Evolutionary conservation across 2,329 filamentous ascomycete genomes (phyloP), one percentile per base, ranked within the genome.

Genomic region (Trichoderma simmonsii): DNA sequence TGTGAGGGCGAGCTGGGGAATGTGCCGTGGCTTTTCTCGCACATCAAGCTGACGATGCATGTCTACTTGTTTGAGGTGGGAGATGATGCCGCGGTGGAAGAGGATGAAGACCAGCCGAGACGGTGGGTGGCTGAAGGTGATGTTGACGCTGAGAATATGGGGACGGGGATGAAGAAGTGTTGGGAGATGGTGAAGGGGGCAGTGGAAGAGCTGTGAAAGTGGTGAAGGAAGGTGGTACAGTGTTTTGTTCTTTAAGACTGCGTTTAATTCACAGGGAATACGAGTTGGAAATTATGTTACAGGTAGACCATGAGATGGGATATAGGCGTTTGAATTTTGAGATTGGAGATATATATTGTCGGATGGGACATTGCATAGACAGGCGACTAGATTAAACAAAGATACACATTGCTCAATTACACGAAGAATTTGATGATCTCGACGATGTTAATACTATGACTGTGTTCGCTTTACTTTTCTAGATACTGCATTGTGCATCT

Each of bases 101-200:
- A 36, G 15, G 62, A 4, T 70, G 74, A 63, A 69, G 32, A 3
- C 69, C 57, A 71, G 24, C 80, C 80, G 32, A 86, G 85, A 82
- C 81, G 81, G 1, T 80, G 81, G 28, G 78, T 77, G 1, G 75
- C 78, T 3, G 80, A 81, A 8, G 80, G 86, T 0, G 80, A 81
- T 8, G 80, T 87, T 1, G 86, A 88, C 2, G 76, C 75, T 1
- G 85, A 86, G 76, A 86, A 86, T 0, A 89, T 89, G 87, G 87
- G 87, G 0, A 88, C 87, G 0, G 87, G 87, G 0, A 89, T 89
- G 87, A 82, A 85, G 48, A 88, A 87, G 75, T 89, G 87, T 76
- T 89, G 87, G 86, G 78, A 82, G 2, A 77, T 88, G 66, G 81
- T 81, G 4, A 78, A 78, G 66, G 78, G 79, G 28, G 74, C 72